Conservation (phyloP, 2,329 filamentous ascomycete genomes). For the Gaeumannomyces tritici region DNA sequence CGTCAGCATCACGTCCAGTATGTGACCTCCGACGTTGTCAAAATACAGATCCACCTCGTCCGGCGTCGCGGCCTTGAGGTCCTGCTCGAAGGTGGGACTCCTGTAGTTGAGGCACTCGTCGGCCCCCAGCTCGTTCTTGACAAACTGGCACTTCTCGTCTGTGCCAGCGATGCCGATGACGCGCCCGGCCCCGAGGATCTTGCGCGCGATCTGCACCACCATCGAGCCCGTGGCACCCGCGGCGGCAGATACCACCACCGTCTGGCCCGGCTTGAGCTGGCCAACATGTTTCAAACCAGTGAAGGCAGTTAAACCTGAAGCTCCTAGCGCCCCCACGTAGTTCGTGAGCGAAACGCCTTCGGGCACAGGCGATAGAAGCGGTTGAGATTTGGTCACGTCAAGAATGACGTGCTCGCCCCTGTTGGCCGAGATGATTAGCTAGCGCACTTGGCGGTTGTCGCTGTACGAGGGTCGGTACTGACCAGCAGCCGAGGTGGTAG, state of each 20-base stretch:
- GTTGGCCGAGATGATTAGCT: too few species aligned
- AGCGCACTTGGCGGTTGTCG: too few species aligned
- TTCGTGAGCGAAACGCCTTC: conserved; percentile 14
- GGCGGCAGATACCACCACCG: conserved; percentile 34
- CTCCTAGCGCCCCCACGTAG: conserved; percentile 18
- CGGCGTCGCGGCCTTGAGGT: conserved; percentile 34
- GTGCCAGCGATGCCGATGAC: conserved; percentile 43
- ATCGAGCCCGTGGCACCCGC: conserved; percentile 37
- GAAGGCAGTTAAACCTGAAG: conserved; percentile 31
- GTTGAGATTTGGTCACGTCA: conserved; percentile 11
- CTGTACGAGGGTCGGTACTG: too few species aligned
- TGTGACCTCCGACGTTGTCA: conserved; percentile 38
- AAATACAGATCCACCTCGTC: conserved; percentile 42
- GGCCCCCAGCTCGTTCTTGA: conserved; percentile 35
- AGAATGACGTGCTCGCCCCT: conserved; percentile 15
- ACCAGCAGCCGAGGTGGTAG: conserved; percentile 16
- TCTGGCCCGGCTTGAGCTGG: conserved; percentile 25
- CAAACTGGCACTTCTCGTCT: conserved; percentile 41
- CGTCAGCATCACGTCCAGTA: conserved; percentile 33
- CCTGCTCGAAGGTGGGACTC: conserved; percentile 29
- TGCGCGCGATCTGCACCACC: conserved; percentile 43
- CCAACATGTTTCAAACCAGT: conserved; percentile 30
- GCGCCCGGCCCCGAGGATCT: conserved; percentile 32
- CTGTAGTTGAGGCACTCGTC: conserved; percentile 48
- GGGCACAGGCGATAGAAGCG: conserved; percentile 12